phyloP scores from a whole-genome alignment of 192 early-diverging fungal genomes.

The Linnemannia elongata region DNA sequence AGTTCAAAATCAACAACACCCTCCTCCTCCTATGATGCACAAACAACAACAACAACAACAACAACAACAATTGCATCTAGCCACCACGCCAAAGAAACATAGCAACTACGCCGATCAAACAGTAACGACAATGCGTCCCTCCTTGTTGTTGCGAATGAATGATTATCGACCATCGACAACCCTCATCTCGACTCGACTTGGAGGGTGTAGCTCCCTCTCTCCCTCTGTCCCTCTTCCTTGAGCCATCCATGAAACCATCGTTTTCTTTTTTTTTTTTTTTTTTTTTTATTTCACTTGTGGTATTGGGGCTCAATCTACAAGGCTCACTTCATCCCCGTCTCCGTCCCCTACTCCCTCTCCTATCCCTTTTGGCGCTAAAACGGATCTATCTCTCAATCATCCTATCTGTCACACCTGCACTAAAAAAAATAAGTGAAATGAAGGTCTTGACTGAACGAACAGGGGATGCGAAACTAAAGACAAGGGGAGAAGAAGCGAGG shows the following conservation, averaged over 20 bases:
- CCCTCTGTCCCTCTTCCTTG: background rate
- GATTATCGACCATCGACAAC: background rate
- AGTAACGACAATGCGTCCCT: background rate
- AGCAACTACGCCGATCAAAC: background rate
- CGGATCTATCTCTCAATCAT: background rate
- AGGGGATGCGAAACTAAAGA: background rate
- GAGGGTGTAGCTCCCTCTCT: background rate
- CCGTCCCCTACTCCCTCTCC: background rate
- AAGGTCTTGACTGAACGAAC: background rate
- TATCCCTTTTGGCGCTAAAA: conserved; percentile 13
- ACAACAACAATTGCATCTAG: background rate
- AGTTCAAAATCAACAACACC: background rate
- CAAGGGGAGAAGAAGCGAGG: background rate
- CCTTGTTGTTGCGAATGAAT: background rate
- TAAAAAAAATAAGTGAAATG: background rate
- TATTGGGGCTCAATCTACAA: background rate
- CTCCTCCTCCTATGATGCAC: background rate
- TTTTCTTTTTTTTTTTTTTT: too few species aligned
- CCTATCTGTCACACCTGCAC: background rate
- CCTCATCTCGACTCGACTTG: too few species aligned
- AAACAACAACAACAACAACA: too few species aligned
- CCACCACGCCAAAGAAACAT: background rate
- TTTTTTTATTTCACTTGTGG: background rate
- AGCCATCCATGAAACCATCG: too few species aligned
- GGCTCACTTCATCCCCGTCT: background rate